Evolutionary conservation across 2,329 filamentous ascomycete species (phyloP).

Genomic region (Penicillium sp.): DNA sequence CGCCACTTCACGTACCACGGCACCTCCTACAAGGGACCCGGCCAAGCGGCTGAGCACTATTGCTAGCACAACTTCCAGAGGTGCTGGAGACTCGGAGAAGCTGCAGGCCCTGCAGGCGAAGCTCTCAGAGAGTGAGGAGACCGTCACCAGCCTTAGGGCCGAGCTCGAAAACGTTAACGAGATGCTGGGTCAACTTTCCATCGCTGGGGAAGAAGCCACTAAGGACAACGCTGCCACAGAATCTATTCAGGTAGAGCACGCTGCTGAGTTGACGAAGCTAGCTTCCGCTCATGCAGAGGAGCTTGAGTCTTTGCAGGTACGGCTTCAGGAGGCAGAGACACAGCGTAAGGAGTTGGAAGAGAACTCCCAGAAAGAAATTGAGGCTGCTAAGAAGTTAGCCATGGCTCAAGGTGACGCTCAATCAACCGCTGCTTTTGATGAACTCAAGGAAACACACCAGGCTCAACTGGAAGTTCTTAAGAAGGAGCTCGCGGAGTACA

Average conservation of each 20-base stretch:
- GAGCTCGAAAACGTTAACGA: slow-evolving; percentile 38
- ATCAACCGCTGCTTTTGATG: slow-evolving; percentile 35
- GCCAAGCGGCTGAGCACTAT: slow-evolving; percentile 41
- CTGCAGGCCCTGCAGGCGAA: slow-evolving; percentile 36
- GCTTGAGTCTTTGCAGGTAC: slow-evolving; percentile 32
- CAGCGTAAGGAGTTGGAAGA: slow-evolving; percentile 39
- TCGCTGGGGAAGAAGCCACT: slow-evolving; percentile 26
- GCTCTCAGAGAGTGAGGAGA: slow-evolving; percentile 38
- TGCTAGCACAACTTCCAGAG: slow-evolving; percentile 24
- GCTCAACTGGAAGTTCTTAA: slow-evolving; percentile 37
- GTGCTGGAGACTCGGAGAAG: slow-evolving; percentile 34
- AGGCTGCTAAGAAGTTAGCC: slow-evolving; percentile 39
- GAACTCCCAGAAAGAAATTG: slow-evolving; percentile 38
- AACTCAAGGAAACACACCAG: slow-evolving; percentile 38
- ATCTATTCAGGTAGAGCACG: slow-evolving; percentile 31
- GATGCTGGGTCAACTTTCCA: slow-evolving; percentile 33
- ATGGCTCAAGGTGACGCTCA: slow-evolving; percentile 37
- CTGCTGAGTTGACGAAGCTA: slow-evolving; percentile 35
- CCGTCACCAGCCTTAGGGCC: slow-evolving; percentile 31
- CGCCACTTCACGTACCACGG: slow-evolving; percentile 19
- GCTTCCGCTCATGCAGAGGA: slow-evolving; percentile 33
- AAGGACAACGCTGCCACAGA: slow-evolving; percentile 25
- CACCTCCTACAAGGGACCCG: slow-evolving; percentile 28
- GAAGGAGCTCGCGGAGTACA: slow-evolving; percentile 35
- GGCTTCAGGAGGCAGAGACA: slow-evolving; percentile 37